A percentile compares a stretch with the other conserved stretches of the same genome.
These are phyloP conservation scores for Leccinum arenicola DNA, from an alignment of 768 basidiomycete species.

Conservation along the genomic window DNA sequence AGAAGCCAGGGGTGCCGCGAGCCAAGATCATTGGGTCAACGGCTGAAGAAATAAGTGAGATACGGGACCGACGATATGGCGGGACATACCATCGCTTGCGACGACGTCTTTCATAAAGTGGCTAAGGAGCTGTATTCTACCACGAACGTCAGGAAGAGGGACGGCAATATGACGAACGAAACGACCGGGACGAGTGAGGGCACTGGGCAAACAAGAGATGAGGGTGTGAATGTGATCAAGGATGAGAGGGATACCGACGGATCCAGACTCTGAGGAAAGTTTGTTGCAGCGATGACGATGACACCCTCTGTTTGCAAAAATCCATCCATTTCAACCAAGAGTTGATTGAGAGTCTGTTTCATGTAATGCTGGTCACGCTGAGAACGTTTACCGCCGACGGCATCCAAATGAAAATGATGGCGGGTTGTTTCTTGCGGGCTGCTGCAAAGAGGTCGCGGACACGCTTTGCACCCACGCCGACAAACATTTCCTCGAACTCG, in stretches of 20 bases:
- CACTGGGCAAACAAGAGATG: slow-evolving; percentile 45
- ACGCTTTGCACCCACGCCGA: slow-evolving; percentile 91
- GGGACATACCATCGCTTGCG: slow-evolving; percentile 49
- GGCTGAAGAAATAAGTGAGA: slow-evolving; percentile 38
- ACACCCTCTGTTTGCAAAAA: slow-evolving; percentile 92
- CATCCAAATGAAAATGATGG: slow-evolving; percentile 99
- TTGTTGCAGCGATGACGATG: slow-evolving; percentile 96
- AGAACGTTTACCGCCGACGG: slow-evolving; percentile 87
- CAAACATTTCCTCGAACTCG: slow-evolving; percentile 98
- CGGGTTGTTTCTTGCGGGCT: slow-evolving; percentile 91
- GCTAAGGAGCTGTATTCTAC: slow-evolving; percentile 86
- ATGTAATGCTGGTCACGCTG: slow-evolving; percentile 83
- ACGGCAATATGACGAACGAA: slow-evolving; percentile 94
- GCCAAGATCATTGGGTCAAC: slow-evolving; percentile 88
- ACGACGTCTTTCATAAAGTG: slow-evolving; percentile 88
- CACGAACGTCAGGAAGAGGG: slow-evolving; percentile 92
- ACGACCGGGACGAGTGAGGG: slow-evolving; percentile 92
- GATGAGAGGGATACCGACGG: slow-evolving; percentile 48
- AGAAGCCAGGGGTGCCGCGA: slow-evolving; percentile 93
- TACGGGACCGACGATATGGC: neutral
- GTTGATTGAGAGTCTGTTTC: slow-evolving; percentile 94
- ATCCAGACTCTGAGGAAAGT: slow-evolving; percentile 94
- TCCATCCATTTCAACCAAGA: slow-evolving; percentile 96
- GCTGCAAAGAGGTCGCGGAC: slow-evolving; percentile 93
- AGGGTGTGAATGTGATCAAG: slow-evolving; percentile 4